Base-by-base conservation (phyloP, 805 yeast species). In the Zygosaccharomyces gambellarensis region DNA sequence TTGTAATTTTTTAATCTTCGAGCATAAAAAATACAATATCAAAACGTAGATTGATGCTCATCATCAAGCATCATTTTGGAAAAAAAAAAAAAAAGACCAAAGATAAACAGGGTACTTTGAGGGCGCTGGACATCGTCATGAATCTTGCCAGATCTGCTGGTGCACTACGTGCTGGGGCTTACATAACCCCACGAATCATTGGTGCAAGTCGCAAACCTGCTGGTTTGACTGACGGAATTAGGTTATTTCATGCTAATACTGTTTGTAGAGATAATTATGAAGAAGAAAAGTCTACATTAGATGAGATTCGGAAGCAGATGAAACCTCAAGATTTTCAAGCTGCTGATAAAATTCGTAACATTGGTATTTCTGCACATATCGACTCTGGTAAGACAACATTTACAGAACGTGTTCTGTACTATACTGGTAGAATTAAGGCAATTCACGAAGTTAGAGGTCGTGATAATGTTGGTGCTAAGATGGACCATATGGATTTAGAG, bases 401-500 rank as follows among this genome's bases (percentile, higher is more conserved):
- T 71, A 94, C 98, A 12, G 99, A 94, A 72, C 86, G 99, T 68
- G 99, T 94, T 29, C 72, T 94, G 60, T 94, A 80, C 72, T 94
- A 94, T 68, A 94, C 99, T 2, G 99, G 99, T 52, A 81, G 99
- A 66, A 94, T 94, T 69, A 88, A 90, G 65, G 95, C 96, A 27
- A 92, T 90, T 62, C 98, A 90, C 65, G 98, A 90, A 71, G 97
- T 87, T 41, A 79, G 99, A 68, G 99, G 99, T 43, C 82, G 94
- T 63, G 99, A 94, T 68, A 84, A 90, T 58, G 98, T 94, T 50
- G 99, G 99, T 53, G 99, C 99, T 49, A 94, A 90, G 73, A 94
- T 94, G 99, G 99, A 94, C 71, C 92, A 90, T 53, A 94, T 94
- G 99, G 99, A 94, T 61, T 77, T 94, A 58, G 99, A 94, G 72